phyloP scores from a whole-genome alignment of 768 basidiomycete genomes.

The Psilocybe tampanensis region DNA sequence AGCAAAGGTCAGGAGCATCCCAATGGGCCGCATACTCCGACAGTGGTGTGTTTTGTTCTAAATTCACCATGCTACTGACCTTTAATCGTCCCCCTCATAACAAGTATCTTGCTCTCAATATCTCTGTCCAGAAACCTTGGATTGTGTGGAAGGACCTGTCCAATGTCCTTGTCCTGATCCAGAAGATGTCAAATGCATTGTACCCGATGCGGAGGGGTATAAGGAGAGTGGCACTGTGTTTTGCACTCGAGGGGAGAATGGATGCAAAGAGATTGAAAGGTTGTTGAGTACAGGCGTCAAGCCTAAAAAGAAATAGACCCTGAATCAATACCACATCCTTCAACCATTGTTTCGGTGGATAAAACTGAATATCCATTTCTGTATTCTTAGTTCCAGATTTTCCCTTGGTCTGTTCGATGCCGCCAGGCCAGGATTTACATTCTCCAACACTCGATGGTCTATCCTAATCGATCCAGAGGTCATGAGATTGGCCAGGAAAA shows the following conservation, averaged over 20 bases:
- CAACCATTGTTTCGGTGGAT: not conserved
- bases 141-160: slow-evolving; percentile 62
- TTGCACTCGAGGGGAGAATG: slow-evolving; percentile 67
- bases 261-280: slow-evolving; percentile 63
- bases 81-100: not conserved
- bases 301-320: slow-evolving; percentile 30
- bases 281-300: slow-evolving; percentile 43
- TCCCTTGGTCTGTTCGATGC: not conserved
- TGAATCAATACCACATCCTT: not conserved
- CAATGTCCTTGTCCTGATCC: slow-evolving; percentile 80
- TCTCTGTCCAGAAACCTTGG: slow-evolving; percentile 74
- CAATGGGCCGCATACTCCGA: slow-evolving; percentile 73
- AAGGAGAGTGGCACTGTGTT: slow-evolving; percentile 59
- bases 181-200: slow-evolving; percentile 75
- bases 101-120: slow-evolving; percentile 75
- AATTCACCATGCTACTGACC: not conserved
- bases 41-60: slow-evolving; percentile 46
- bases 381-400: not conserved
- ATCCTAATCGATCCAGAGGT: not conserved
- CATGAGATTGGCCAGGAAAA: not conserved
- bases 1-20: slow-evolving; percentile 50
- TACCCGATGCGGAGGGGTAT: slow-evolving; percentile 61
- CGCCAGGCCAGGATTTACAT: no score
- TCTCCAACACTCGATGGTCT: no score
- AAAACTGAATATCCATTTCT: not conserved